phyloP scores from a whole-genome alignment of 257 asterid genomes.

The Eucommia ulmoides region DNA sequence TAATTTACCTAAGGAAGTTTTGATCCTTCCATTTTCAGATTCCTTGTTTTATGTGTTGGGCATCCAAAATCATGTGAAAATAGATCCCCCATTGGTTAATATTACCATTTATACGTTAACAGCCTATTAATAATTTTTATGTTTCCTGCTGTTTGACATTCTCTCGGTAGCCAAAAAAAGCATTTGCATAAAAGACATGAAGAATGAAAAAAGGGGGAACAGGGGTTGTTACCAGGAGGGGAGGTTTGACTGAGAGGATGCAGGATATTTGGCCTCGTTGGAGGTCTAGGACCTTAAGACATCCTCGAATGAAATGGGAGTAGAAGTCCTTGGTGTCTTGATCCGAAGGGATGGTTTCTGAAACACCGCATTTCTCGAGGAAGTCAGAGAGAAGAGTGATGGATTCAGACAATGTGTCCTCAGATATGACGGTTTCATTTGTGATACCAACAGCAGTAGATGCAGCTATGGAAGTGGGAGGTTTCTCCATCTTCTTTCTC shows the following conservation, averaged over 20 bases:
- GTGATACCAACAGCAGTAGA: too few species aligned
- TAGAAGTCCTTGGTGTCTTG: slow-evolving; percentile 40
- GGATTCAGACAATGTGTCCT: slow-evolving; percentile 9
- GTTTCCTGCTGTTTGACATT: neutral
- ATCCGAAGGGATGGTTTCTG: slow-evolving; percentile 19
- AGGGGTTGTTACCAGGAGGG: slow-evolving; percentile 37
- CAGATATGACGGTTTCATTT: too few species aligned
- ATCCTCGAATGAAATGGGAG: slow-evolving; percentile 42
- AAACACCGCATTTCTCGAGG: slow-evolving; percentile 15
- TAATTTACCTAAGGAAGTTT: neutral
- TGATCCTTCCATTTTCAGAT: neutral
- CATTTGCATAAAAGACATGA: neutral
- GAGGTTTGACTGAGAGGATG: slow-evolving; percentile 39
- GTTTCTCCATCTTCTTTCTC: too few species aligned
- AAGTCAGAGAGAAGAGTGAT: slow-evolving; percentile 7
- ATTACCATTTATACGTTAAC: neutral
- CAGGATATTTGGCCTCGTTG: slow-evolving; percentile 66
- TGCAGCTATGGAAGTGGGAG: too few species aligned
- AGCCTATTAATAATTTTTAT: neutral
- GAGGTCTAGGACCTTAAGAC: slow-evolving; percentile 38
- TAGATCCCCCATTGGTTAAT: too few species aligned
- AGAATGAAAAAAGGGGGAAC: neutral
- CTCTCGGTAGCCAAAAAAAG: neutral
- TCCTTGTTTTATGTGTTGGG: neutral
- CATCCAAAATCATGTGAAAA: neutral